Percentiles rank a stretch among this genome's conserved stretches.
Conservation (phyloP, 1,139 yeast species). For the Yamadazyma sp. region DNA sequence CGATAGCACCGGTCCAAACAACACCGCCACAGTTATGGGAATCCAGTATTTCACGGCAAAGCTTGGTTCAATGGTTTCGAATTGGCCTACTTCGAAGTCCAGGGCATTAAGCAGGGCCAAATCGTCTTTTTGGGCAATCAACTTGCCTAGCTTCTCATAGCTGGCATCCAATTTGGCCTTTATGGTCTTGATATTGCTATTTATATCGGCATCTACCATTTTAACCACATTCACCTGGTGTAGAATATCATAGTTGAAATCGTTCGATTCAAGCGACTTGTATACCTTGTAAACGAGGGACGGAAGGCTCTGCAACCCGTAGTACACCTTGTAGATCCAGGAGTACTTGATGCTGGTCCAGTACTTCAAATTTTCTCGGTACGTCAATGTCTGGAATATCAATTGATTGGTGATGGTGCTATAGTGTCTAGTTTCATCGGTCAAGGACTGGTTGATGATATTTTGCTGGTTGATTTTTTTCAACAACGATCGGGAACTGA, state of each 20-base stretch:
- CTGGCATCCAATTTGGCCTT: constrained; percentile 20
- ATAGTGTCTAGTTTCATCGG: constrained; percentile 26
- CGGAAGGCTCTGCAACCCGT: constrained; percentile 38
- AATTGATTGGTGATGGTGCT: constrained; percentile 33
- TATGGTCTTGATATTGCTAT: constrained; percentile 19
- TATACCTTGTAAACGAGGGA: constrained; percentile 19
- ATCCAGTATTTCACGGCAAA: constrained; percentile 70
- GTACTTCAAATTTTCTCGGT: constrained; percentile 36
- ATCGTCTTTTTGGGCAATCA: constrained; percentile 14
- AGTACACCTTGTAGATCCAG: constrained; percentile 25
- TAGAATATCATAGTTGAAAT: constrained; percentile 10
- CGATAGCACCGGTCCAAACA: constrained; percentile 54
- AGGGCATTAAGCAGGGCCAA: constrained; percentile 2
- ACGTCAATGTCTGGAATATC: constrained; percentile 34
- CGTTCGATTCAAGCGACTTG: constrained; percentile 4
- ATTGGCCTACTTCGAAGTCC: constrained; percentile 5
- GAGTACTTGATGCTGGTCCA: constrained; percentile 36
- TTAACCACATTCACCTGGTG: constrained; percentile 17
- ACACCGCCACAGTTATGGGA: constrained; percentile 30
- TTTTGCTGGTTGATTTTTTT: constrained; percentile 14
- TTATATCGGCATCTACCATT: constrained; percentile 24
- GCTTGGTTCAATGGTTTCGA: constrained; percentile 44
- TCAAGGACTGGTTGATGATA: constrained; percentile 10
- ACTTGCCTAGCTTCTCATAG: constrained; percentile 23
- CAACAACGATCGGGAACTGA: constrained; percentile 16